Evolutionary conservation across 106 monocot species (phyloP).

Genomic region (Posidonia australis): DNA sequence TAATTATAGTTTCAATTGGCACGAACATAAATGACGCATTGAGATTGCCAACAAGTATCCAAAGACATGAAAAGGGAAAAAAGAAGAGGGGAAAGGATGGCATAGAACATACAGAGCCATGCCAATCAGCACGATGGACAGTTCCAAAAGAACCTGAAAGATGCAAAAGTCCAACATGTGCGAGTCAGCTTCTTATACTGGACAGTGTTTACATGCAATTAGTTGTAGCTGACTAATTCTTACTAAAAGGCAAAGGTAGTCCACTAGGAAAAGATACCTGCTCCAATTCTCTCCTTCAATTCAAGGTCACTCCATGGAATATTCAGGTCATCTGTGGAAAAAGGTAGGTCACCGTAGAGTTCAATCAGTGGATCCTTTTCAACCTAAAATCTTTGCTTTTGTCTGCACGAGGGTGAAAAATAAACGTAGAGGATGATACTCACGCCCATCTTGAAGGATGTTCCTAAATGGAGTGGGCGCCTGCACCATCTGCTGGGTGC

Average conservation of each 20-base stretch:
- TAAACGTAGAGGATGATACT: conserved; percentile 6
- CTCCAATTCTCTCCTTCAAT: conserved; percentile 90
- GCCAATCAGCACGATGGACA: conserved; percentile 99
- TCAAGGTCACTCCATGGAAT: conserved; percentile 84
- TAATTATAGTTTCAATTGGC: background rate
- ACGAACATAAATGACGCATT: background rate
- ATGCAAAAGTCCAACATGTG: background rate
- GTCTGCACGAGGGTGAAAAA: background rate
- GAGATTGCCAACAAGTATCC: background rate
- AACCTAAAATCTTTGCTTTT: background rate
- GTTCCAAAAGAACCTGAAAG: conserved; percentile 97
- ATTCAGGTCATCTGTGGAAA: conserved; percentile 44
- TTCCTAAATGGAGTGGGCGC: conserved; percentile 21
- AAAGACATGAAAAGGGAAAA: background rate
- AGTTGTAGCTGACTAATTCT: background rate
- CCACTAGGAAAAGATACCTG: conserved; percentile 39
- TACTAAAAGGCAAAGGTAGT: too few relatives aligned
- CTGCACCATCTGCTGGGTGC: conserved; percentile 14
- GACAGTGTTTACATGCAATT: background rate
- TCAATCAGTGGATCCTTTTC: too few relatives aligned
- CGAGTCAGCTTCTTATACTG: background rate
- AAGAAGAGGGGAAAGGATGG: background rate
- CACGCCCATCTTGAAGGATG: conserved; percentile 22
- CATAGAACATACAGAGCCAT: conserved; percentile 75
- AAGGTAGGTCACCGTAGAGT: too few relatives aligned